These are phyloP conservation scores for Glycine latifolia DNA, from an alignment of 306 rosid species.

Conservation along the genomic window DNA sequence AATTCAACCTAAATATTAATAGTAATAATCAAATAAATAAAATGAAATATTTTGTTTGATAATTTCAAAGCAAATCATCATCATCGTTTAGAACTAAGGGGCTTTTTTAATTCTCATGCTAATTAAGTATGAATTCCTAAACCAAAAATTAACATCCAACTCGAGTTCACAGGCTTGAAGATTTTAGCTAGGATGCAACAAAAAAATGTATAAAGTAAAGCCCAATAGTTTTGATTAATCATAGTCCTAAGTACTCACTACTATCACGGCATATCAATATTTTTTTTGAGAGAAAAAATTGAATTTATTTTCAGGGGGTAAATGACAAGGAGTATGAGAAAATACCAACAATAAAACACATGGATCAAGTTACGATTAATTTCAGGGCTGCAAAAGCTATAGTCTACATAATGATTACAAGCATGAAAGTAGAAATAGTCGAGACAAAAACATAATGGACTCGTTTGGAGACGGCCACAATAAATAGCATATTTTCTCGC, in stretches of 20 bases:
- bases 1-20: no score
- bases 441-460: neutral
- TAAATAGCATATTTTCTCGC: neutral
- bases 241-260: neutral
- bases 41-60: no score
- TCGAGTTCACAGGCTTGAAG: neutral
- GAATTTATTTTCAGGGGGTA: neutral
- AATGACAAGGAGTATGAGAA: neutral
- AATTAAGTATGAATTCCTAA: neutral
- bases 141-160: neutral
- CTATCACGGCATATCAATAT: neutral
- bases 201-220: no score
- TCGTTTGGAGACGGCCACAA: neutral
- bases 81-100: no score
- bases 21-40: no score
- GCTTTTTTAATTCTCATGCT: no score
- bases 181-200: neutral
- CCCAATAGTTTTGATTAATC: neutral
- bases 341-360: conserved; percentile 11
- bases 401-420: neutral
- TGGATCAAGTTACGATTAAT: neutral
- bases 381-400: neutral
- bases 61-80: no score
- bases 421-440: neutral
- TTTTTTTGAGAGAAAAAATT: neutral